phyloP scores from a whole-genome alignment of 495 filamentous ascomycete species.

The Astrothelium macrocarpum region DNA sequence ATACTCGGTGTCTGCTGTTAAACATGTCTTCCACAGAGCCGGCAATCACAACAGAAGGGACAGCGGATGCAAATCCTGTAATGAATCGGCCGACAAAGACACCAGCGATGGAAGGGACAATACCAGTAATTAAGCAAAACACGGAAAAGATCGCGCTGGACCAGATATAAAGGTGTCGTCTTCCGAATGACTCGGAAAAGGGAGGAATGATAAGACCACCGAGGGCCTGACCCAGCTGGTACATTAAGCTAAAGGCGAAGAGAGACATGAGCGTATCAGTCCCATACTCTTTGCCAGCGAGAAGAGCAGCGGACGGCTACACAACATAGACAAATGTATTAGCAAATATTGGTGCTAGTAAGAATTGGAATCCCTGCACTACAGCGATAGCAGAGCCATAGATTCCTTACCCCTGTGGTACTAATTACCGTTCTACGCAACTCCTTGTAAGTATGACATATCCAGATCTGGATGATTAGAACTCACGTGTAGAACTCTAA shows the following conservation, averaged over 20 bases:
- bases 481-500: not conserved
- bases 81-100: conserved; percentile 38
- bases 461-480: not conserved
- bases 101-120: conserved; percentile 29
- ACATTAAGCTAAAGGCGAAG: conserved; percentile 18
- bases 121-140: conserved; percentile 37
- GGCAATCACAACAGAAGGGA: conserved; percentile 42
- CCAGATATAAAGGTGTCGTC: conserved; percentile 41
- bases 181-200: conserved; percentile 44
- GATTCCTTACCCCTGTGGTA: not conserved
- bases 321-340: not conserved
- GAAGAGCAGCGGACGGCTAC: not conserved
- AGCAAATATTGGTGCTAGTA: too few species aligned
- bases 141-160: conserved; percentile 36
- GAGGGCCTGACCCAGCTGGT: conserved; percentile 40
- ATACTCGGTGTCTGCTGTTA: conserved; percentile 38
- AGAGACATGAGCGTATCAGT: conserved; percentile 9
- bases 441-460: not conserved
- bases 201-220: conserved; percentile 44
- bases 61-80: conserved; percentile 40
- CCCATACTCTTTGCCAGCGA: conserved; percentile 17
- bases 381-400: too few species aligned
- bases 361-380: too few species aligned
- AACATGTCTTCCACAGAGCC: conserved; percentile 48
- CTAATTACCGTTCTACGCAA: not conserved